A percentile compares a stretch with the other conserved stretches of the same genome.
Conservation (phyloP, 192 early-diverging fungal species). For the Phycomyces blakesleeanus region DNA sequence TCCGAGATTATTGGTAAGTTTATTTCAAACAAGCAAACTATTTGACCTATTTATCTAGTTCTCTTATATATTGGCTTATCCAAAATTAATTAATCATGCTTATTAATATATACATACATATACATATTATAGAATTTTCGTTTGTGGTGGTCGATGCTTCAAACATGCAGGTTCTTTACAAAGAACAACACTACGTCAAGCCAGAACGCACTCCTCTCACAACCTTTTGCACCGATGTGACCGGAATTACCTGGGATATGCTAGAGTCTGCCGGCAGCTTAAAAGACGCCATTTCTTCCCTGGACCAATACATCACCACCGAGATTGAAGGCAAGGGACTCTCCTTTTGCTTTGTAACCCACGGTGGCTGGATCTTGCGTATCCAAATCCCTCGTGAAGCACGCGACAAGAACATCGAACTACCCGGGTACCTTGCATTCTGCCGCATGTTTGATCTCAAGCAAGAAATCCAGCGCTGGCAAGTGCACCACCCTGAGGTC, state of each 20-base stretch:
- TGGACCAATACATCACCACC: slow-evolving; percentile 50
- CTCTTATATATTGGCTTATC: no score
- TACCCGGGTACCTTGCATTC: slow-evolving; percentile 55
- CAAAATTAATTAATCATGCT: no score
- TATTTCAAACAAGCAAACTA: no score
- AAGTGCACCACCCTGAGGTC: slow-evolving; percentile 55
- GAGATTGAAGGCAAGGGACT: slow-evolving; percentile 47
- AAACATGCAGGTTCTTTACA: slow-evolving; percentile 40
- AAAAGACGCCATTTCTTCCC: slow-evolving; percentile 44
- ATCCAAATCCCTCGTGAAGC: slow-evolving; percentile 66
- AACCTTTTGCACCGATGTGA: slow-evolving; percentile 54
- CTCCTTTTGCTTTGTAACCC: slow-evolving; percentile 67
- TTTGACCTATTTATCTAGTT: no score
- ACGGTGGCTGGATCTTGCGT: slow-evolving; percentile 69
- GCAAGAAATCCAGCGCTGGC: slow-evolving; percentile 62
- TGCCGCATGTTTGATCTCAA: slow-evolving; percentile 66
- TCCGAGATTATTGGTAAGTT: slow-evolving; percentile 47
- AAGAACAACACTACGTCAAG: slow-evolving; percentile 46
- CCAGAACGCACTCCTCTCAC: slow-evolving; percentile 51
- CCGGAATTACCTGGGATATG: slow-evolving; percentile 55
- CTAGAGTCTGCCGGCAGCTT: slow-evolving; percentile 52
- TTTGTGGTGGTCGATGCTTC: slow-evolving; percentile 47
- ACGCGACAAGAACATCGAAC: slow-evolving; percentile 54
- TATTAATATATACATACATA: no score
- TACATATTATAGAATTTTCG: slow-evolving; percentile 45